Evolutionary conservation across 2,329 filamentous ascomycete genomes (phyloP), one percentile per base, ranked within the genome.

Genomic region (Sporothrix variecibatus): DNA sequence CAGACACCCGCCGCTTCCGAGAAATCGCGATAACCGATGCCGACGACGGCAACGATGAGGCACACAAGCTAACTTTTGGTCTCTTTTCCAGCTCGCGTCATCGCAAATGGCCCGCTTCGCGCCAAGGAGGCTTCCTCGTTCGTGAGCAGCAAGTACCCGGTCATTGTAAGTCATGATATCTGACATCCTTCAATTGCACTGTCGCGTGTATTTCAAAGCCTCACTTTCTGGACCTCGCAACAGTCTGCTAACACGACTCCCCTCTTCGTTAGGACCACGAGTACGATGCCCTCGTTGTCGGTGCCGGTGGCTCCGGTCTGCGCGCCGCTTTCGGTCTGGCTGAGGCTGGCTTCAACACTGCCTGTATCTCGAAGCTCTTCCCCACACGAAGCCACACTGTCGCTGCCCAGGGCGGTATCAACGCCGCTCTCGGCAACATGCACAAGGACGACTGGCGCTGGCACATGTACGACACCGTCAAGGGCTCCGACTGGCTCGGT

Each of bases 391-490:
- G 89, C 82, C 93, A 96, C 84, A 96, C 93, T 9, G 93, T 96
- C 79, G 93, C 93, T 74, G 90, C 90, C 56, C 90, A 92, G 84
- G 93, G 93, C 82, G 93, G 93, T 81, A 95, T 96, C 87, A 96
- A 96, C 83, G 93, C 93, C 73, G 93, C 93, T 71, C 88, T 96
- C 73, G 93, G 93, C 81, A 97, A 97, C 87, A 98, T 98, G 95
- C 94, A 97, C 88, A 90, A 95, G 87, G 95, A 98, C 81, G 94
- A 98, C 86, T 98, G 95, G 95, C 91, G 94, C 87, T 98, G 95
- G 95, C 95, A 98, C 86, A 98, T 98, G 95, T 98, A 98, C 87
- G 95, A 98, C 84, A 98, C 95, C 60, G 95, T 98, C 82, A 98
- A 98, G 88, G 95, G 95, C 78, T 97, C 94, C 78, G 95, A 98